These are phyloP conservation scores for Alisma plantagoaquatica DNA, from an alignment of 106 monocot species.

Conservation along the genomic window DNA sequence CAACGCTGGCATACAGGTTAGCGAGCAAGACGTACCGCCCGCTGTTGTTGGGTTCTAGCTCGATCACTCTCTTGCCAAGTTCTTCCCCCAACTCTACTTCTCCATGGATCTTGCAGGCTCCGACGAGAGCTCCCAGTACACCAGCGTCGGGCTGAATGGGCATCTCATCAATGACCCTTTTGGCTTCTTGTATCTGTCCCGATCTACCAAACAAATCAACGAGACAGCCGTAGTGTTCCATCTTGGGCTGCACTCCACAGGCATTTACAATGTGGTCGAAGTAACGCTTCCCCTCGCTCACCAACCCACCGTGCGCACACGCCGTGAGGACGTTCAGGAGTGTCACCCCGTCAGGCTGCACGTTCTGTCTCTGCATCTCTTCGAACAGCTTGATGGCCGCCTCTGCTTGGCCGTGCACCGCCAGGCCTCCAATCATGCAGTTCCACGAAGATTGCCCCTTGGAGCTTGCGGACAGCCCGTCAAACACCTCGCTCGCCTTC, in stretches of 20 bases:
- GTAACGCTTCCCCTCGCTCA: slow-evolving; percentile 35
- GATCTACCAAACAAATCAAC: slow-evolving; percentile 76
- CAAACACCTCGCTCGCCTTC: slow-evolving; percentile 50
- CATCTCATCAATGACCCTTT: slow-evolving; percentile 51
- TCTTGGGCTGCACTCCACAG: slow-evolving; percentile 42
- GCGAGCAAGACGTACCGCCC: slow-evolving; percentile 70
- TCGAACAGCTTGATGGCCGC: slow-evolving; percentile 43
- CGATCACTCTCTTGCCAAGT: slow-evolving; percentile 38
- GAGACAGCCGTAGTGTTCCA: slow-evolving; percentile 74
- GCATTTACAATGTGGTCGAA: slow-evolving; percentile 36
- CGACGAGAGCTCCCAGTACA: slow-evolving; percentile 71
- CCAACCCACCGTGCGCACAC: slow-evolving; percentile 61
- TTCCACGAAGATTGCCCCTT: slow-evolving; percentile 56
- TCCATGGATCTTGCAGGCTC: slow-evolving; percentile 61
- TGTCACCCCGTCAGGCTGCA: slow-evolving; percentile 59
- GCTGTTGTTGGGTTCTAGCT: slow-evolving; percentile 54
- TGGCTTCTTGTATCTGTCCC: slow-evolving; percentile 56
- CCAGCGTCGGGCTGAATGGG: slow-evolving; percentile 54
- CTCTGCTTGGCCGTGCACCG: slow-evolving; percentile 39
- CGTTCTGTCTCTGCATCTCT: slow-evolving; percentile 38
- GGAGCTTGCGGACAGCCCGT: slow-evolving; percentile 11
- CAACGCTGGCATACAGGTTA: slow-evolving; percentile 47
- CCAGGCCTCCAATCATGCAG: slow-evolving; percentile 80
- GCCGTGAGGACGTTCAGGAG: slow-evolving; percentile 63
- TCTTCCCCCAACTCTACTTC: slow-evolving; percentile 48